Conservation (phyloP, 1,284 basidiomycete species). For the Ustilago xerochloae region DNA sequence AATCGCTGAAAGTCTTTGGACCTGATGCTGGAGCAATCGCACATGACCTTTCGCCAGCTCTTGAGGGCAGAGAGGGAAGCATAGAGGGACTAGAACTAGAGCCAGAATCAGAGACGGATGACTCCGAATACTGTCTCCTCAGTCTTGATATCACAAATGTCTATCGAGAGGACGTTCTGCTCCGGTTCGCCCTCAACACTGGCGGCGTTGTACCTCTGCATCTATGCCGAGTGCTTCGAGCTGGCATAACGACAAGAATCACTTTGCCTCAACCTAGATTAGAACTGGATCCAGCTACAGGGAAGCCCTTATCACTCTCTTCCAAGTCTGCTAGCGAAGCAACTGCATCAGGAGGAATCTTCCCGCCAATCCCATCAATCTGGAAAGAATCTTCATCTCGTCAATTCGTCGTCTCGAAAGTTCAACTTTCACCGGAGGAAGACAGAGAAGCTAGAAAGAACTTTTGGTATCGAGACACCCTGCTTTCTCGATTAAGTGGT, state of each 20-base stretch:
- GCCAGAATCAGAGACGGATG: constrained; percentile 8
- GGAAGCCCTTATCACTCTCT: constrained; percentile 6
- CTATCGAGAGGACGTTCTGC: constrained; percentile 85
- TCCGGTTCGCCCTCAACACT: constrained; percentile 76
- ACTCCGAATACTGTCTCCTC: constrained; percentile 78
- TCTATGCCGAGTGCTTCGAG: constrained; percentile 15
- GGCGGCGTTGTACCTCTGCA: constrained; percentile 24
- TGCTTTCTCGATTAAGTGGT: constrained; percentile 78
- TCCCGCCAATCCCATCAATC: constrained; percentile 81
- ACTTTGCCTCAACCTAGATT: constrained; percentile 69
- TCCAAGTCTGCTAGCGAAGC: constrained; percentile 65
- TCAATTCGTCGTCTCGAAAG: constrained; percentile 90
- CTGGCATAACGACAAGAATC: constrained; percentile 23
- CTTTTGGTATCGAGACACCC: constrained; percentile 92
- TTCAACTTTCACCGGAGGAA: constrained; percentile 75
- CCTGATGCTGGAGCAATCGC: constrained; percentile 63
- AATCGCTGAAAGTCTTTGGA: constrained; percentile 13
- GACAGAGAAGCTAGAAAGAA: constrained; percentile 77
- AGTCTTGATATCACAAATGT: constrained; percentile 87
- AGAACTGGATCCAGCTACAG: constrained; percentile 69
- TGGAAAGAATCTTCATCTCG: constrained; percentile 71
- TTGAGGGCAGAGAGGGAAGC: not conserved
- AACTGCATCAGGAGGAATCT: constrained; percentile 73
- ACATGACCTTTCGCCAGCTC: not conserved
- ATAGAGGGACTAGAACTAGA: not conserved